Evolutionary conservation across 768 basidiomycete species (phyloP).

Genomic region (Lentinula detonsa): DNA sequence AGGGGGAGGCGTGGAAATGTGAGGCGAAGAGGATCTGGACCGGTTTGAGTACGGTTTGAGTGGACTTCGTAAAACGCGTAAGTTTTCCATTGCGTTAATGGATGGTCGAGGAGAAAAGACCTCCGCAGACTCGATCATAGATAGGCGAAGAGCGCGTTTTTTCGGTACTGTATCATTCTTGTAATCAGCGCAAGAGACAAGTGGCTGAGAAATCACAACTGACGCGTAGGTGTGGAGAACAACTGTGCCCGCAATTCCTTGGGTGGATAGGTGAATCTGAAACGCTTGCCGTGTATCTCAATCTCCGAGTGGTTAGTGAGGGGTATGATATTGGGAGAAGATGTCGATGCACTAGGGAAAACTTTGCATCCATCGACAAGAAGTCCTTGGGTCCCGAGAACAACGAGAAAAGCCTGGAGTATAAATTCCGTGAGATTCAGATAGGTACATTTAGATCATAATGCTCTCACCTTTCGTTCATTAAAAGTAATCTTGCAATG

Average conservation of each 20-base stretch:
- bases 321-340: slow-evolving; percentile 48
- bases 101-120: slow-evolving; percentile 67
- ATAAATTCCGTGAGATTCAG: neutral
- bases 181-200: neutral
- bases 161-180: slow-evolving; percentile 18
- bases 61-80: slow-evolving; percentile 57
- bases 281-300: slow-evolving; percentile 63
- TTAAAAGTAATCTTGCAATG: slow-evolving; percentile 69
- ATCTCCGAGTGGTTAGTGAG: slow-evolving; percentile 61
- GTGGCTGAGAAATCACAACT: slow-evolving; percentile 16
- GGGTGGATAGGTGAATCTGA: slow-evolving; percentile 71
- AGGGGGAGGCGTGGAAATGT: slow-evolving; percentile 2
- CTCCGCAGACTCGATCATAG: slow-evolving; percentile 70
- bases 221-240: slow-evolving; percentile 44
- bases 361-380: slow-evolving; percentile 59
- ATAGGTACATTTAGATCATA: neutral
- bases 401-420: slow-evolving; percentile 58
- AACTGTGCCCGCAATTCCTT: slow-evolving; percentile 56
- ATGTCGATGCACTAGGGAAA: slow-evolving; percentile 32
- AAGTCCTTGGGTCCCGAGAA: slow-evolving; percentile 53
- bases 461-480: slow-evolving; percentile 47
- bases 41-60: slow-evolving; percentile 22
- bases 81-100: slow-evolving; percentile 53
- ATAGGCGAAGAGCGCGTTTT: slow-evolving; percentile 54
- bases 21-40: neutral